Evolutionary conservation across 306 rosid species (phyloP), one percentile per base, ranked within the genome.

Genomic region (Neltuma alba): DNA sequence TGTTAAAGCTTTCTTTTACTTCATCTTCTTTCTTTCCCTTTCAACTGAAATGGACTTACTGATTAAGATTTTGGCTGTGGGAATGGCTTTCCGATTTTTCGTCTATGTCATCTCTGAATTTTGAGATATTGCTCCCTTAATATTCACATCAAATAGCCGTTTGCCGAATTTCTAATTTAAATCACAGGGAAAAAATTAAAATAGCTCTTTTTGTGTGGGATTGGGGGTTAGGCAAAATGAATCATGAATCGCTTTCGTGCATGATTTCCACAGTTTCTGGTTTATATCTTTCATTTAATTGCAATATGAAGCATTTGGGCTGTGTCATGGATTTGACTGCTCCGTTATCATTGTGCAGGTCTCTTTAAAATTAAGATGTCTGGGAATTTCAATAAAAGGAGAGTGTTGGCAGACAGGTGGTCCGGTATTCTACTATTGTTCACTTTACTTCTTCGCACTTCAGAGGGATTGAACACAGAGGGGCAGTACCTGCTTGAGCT

Each of bases 381-480:
- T 48, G 61, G 76, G 48, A 81, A 75, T 75, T 72, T 85, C 69
- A 87, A 81, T 61, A 76, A 83, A 14, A 64, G 89, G 75, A 82
- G 83, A 70, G 77, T 77, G 70, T 85, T 66, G 76, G 80, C 79
- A 62, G 64, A 74, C 80, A 79, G 89, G 72, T 79, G 85, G 84
- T 85, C 25, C 40, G 85, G 86, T 67, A 78, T 88, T 83, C 78
- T 85, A 25, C 83, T 91, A 23, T 66, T 83, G 15, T 65, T 88
- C 68, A n/a, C 80, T 76, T 72, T 86, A n/a, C 85, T 90, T 60
- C 66, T 86, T 83, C 82, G 67, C 70, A 72, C 83, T 75, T 75
- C 93, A 60, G 90, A 84, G 62, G 96, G 98, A 36, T 83, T 95
- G 89, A 95, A 90, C 83, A 82, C 67, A 21, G 99, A 96, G 80